Evolutionary conservation across 2,329 filamentous ascomycete species (phyloP).

Genomic region (Aspergillus proliferans): DNA sequence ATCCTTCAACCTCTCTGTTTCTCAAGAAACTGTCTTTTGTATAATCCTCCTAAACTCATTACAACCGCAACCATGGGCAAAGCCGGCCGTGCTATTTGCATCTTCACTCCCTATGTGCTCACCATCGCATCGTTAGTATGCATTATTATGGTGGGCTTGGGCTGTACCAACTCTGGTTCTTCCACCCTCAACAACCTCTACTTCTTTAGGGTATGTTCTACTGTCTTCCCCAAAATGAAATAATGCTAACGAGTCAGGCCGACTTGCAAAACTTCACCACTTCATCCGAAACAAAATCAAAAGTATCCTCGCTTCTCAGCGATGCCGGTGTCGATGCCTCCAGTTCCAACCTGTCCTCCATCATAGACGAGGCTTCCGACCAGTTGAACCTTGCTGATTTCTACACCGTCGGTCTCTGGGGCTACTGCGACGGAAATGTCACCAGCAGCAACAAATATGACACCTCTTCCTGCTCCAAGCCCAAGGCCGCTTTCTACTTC

Average conservation of each 20-base stretch:
- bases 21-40: background rate
- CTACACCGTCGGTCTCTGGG: constrained; percentile 81
- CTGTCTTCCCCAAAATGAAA: background rate
- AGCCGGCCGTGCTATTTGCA: constrained; percentile 75
- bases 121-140: constrained; percentile 72
- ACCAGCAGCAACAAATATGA: constrained; percentile 49
- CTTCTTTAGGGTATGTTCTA: constrained; percentile 45
- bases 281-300: constrained; percentile 29
- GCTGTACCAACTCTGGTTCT: constrained; percentile 48
- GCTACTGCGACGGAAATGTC: constrained; percentile 66
- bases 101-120: constrained; percentile 77
- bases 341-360: constrained; percentile 32
- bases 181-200: constrained; percentile 47
- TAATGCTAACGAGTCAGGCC: constrained; percentile 4
- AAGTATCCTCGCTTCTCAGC: constrained; percentile 26
- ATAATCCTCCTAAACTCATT: background rate
- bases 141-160: constrained; percentile 52
- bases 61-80: constrained; percentile 53
- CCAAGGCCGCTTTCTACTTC: constrained; percentile 70
- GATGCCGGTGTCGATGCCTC: constrained; percentile 30
- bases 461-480: constrained; percentile 60
- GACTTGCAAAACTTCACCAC: constrained; percentile 57
- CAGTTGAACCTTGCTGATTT: constrained; percentile 61
- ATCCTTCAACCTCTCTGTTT: background rate
- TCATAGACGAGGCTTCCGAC: constrained; percentile 31